A percentile compares a stretch with the other conserved stretches of the same genome.
These are phyloP conservation scores for carrot (Daucus carota) DNA, from an alignment of 129 eudicot genomes.

Conservation along the genomic window DH1_v3.0 NC_030389.2:30952001-30952500, in stretches of 20 bases:
- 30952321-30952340: constrained; percentile 4
- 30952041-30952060: not conserved
- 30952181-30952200: constrained; percentile 46
- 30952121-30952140: not conserved
- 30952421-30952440: constrained; percentile 46
- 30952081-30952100: not conserved
- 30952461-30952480: constrained; percentile 23
- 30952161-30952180: constrained; percentile 60
- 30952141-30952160: not conserved
- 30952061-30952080: not conserved
- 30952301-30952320: not conserved
- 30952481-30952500: not conserved
- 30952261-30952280: not conserved
- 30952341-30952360: constrained; percentile 48
- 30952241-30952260: constrained; percentile 45
- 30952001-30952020: no score
- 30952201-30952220: constrained; percentile 34
- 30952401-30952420: constrained; percentile 46
- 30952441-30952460: constrained; percentile 53
- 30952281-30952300: not conserved
- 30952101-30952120: not conserved
- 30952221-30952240: constrained; percentile 38
- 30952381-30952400: constrained; percentile 45
- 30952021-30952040: no score
- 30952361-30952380: constrained; percentile 38